Evolutionary conservation across 257 asterid genomes (phyloP).

Genomic region (Sherardia arvensis): DNA sequence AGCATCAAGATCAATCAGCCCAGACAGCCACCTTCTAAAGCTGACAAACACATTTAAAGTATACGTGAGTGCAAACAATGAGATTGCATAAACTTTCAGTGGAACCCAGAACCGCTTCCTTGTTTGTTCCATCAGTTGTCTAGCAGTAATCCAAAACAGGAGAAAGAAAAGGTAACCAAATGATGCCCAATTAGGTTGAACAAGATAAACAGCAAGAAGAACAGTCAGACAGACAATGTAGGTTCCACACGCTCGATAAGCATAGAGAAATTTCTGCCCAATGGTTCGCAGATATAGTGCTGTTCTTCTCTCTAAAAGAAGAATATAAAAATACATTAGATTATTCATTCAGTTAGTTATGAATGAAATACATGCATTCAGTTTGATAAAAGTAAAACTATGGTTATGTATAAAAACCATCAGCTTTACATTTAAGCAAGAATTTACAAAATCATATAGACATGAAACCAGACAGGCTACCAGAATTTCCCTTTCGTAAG

Average conservation of each 20-base stretch:
- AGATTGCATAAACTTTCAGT: slow-evolving; percentile 65
- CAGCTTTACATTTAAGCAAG: neutral
- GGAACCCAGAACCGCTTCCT: slow-evolving; percentile 90
- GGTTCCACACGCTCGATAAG: slow-evolving; percentile 86
- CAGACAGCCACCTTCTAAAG: slow-evolving; percentile 72
- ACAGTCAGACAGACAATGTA: slow-evolving; percentile 83
- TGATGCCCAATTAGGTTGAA: slow-evolving; percentile 71
- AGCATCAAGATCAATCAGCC: slow-evolving; percentile 42
- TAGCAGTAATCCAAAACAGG: slow-evolving; percentile 87
- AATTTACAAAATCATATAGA: neutral
- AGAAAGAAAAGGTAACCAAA: slow-evolving; percentile 89
- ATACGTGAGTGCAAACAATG: slow-evolving; percentile 65
- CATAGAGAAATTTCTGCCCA: slow-evolving; percentile 67
- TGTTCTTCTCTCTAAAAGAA: slow-evolving; percentile 64
- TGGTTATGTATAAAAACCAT: neutral
- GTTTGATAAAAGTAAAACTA: neutral
- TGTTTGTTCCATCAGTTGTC: slow-evolving; percentile 84
- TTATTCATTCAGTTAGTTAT: neutral
- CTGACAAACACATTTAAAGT: slow-evolving; percentile 66
- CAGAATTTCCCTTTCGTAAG: neutral
- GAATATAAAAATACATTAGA: neutral
- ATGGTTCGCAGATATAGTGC: slow-evolving; percentile 81
- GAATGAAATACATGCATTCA: neutral
- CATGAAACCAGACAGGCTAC: neutral
- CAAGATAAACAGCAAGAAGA: slow-evolving; percentile 76